These are phyloP conservation scores for Calvatia gigantea DNA, from an alignment of 768 basidiomycete genomes.

Conservation along the genomic window DNA sequence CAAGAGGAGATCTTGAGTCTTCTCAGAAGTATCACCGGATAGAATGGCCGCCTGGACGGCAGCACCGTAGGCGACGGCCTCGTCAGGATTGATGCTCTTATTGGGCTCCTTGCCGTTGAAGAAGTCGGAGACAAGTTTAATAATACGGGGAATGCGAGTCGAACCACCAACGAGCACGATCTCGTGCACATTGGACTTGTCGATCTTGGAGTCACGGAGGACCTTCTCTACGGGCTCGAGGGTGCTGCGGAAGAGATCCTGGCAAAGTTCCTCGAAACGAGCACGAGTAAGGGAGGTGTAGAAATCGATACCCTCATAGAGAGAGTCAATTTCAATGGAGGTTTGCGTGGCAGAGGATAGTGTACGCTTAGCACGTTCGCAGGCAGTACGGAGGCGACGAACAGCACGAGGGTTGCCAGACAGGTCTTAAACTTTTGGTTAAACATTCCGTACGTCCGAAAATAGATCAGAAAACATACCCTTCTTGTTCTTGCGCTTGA, in stretches of 20 bases:
- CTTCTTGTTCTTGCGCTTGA: slow-evolving; percentile 98
- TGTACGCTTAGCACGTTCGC: slow-evolving; percentile 98
- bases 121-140: slow-evolving; percentile 97
- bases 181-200: slow-evolving; percentile 94
- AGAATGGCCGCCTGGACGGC: slow-evolving; percentile 98
- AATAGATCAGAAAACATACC: slow-evolving; percentile 37
- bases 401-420: slow-evolving; percentile 92
- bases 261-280: slow-evolving; percentile 94
- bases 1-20: slow-evolving; percentile 93
- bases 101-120: slow-evolving; percentile 99
- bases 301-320: slow-evolving; percentile 97
- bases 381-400: slow-evolving; percentile 95
- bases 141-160: slow-evolving; percentile 96
- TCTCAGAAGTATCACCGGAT: slow-evolving; percentile 96
- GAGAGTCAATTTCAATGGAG: slow-evolving; percentile 96
- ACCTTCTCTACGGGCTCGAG: slow-evolving; percentile 98
- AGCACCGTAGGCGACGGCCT: slow-evolving; percentile 98
- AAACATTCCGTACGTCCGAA: slow-evolving; percentile 1
- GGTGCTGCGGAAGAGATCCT: slow-evolving; percentile 91
- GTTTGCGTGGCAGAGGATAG: slow-evolving; percentile 96
- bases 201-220: slow-evolving; percentile 95
- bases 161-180: slow-evolving; percentile 98
- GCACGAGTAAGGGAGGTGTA: slow-evolving; percentile 98
- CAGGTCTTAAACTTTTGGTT: slow-evolving; percentile 49
- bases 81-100: slow-evolving; percentile 99